Conservation (phyloP, 2,329 filamentous ascomycete species). For the Thielaviopsis cerberus region DNA sequence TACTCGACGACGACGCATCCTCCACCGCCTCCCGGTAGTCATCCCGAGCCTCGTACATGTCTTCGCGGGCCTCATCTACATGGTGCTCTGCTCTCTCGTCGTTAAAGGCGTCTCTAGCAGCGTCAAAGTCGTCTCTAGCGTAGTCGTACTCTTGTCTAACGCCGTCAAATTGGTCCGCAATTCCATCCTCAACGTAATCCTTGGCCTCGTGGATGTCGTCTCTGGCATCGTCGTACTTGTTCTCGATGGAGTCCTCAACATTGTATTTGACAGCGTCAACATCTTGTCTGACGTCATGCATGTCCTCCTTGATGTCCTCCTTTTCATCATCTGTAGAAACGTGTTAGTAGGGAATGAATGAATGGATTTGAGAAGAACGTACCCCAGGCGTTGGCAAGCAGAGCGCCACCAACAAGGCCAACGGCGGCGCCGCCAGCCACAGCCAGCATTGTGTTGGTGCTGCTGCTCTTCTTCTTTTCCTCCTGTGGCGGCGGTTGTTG, state of each 20-base stretch:
- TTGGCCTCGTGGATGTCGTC: not conserved
- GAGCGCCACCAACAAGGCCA: constrained; percentile 37
- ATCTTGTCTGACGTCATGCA: constrained; percentile 4
- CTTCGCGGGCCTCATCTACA: constrained; percentile 17
- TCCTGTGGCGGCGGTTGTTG: constrained; percentile 15
- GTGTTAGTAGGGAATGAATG: not conserved
- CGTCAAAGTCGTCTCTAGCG: not conserved
- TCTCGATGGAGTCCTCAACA: no score
- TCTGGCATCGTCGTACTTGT: no score
- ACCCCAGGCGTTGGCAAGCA: constrained; percentile 38
- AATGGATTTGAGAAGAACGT: constrained; percentile 17
- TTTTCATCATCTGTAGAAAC: not conserved
- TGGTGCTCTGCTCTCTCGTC: not conserved
- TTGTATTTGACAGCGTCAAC: not conserved
- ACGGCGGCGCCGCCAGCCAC: constrained; percentile 40
- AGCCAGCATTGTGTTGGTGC: constrained; percentile 36
- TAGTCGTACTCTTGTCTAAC: not conserved
- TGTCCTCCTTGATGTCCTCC: not conserved
- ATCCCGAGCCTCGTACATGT: constrained; percentile 26
- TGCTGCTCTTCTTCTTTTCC: constrained; percentile 25
- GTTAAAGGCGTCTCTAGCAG: not conserved
- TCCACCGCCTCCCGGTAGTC: constrained; percentile 27
- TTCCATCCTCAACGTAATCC: not conserved
- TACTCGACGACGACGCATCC: no score
- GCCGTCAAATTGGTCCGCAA: not conserved